Evolutionary conservation across 169 alveolate species (phyloP).

Genomic region (Eimeria necatrix): DNA sequence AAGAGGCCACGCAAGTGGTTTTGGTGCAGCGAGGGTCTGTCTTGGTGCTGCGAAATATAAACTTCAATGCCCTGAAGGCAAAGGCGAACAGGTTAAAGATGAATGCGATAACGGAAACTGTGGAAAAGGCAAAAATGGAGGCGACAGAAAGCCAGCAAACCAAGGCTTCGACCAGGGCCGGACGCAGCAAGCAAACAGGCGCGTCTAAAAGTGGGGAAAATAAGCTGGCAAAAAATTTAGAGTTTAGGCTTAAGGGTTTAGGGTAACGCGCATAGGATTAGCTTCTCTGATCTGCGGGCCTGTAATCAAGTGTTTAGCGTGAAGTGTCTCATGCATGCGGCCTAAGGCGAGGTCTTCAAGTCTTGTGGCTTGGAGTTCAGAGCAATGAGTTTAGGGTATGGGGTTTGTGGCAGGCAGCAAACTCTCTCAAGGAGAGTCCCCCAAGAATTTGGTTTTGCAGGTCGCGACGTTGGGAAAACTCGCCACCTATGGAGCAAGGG

Average conservation of each 20-base stretch:
- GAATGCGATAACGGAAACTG: not conserved
- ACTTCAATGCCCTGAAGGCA: not conserved
- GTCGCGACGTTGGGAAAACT: slow-evolving; percentile 22
- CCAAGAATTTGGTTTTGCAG: slow-evolving; percentile 20
- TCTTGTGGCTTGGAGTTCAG: no score
- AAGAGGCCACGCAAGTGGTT: slow-evolving; percentile 63
- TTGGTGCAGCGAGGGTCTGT: slow-evolving; percentile 61
- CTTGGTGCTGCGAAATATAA: slow-evolving; percentile 40
- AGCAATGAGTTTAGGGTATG: not conserved
- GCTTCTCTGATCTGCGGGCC: no score
- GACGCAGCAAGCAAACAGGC: no score
- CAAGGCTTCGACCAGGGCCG: no score
- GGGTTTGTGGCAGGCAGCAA: not conserved
- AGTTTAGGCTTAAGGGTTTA: no score
- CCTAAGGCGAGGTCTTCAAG: no score
- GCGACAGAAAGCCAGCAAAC: not conserved
- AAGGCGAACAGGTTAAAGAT: not conserved
- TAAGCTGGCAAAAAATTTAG: no score
- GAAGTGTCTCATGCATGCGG: no score
- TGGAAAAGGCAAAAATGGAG: not conserved
- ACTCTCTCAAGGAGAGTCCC: not conserved
- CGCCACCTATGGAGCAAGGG: slow-evolving; percentile 56
- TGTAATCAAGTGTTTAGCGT: no score
- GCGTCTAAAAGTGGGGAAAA: no score
- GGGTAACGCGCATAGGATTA: no score